Evolutionary conservation across 2,329 filamentous ascomycete species (phyloP), one percentile per base, ranked within the genome.

Genomic region (Saccharata proteae): DNA sequence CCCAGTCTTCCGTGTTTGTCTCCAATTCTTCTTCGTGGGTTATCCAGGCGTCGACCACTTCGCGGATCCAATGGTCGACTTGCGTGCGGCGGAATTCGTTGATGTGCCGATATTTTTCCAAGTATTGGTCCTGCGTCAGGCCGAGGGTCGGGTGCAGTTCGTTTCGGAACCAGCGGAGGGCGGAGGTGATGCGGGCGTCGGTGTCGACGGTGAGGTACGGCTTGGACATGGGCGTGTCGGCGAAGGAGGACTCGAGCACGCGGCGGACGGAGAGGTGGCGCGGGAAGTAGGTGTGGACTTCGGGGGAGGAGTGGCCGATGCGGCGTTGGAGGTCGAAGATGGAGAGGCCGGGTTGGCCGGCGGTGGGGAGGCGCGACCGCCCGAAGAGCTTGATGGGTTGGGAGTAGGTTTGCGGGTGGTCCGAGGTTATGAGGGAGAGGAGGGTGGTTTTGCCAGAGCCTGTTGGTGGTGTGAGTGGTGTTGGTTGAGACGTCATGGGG

Each of bases 391-490:
- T 78, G 38, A 98, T 78, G 1, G 88, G 86, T 15, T 86, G 71
- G 0, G 82, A 83, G 53, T 96, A 98, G 0, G 86, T 77, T 54
- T 96, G 88, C 0, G 90, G 90, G 46, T 98, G 90, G 48, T 98
- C 90, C 1, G 88, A 96, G 37, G 83, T 92, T 37, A 98, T 80
- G 5, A 98, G 67, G 4, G 85, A 90, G 16, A 96, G 71, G 22
- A 98, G 69, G 0, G 90, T 98, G 0, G 90, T 98, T 62, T 98
- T 98, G 12, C 90, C 90, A 1, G 84, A 93, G 9, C 80, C 51
- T 53, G 29, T 9, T 20, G 16, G 12, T 25, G 23, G 7, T 25
- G 13, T 8, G 6, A 10, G 10, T 11, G 16, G 11, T 15, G 7
- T 21, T 21, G 7, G 19, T 21, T 7, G n/a, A 6, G 4, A 15